Percentiles rank a stretch among this genome's conserved stretches.
Evolutionary conservation across 2,329 filamentous ascomycete genomes (phyloP).

Genomic region (Monosporascus cannonballus): DNA sequence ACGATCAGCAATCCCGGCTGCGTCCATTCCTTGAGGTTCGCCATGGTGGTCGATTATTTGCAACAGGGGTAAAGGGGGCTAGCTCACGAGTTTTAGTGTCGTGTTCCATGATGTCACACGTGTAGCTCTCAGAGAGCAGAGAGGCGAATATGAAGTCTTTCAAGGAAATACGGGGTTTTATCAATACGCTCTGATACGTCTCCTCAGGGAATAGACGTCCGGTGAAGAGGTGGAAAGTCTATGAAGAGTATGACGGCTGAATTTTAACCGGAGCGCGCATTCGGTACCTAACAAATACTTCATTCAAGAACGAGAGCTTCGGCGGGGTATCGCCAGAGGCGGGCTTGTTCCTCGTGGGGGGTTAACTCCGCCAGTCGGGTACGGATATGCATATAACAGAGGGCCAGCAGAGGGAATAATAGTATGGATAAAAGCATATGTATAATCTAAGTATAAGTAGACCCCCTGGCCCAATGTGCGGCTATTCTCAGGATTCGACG

Average conservation of each 20-base stretch:
- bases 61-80: background rate
- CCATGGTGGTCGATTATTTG: too few species aligned
- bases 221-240: too few species aligned
- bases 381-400: background rate
- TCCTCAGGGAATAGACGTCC: too few species aligned
- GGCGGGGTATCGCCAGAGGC: slow-evolving; percentile 3
- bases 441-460: background rate
- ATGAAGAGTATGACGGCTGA: too few species aligned
- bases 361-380: slow-evolving; percentile 5
- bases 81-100: slow-evolving; percentile 67
- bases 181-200: too few species aligned
- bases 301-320: background rate
- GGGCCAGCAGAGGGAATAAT: background rate
- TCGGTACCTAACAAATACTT: too few species aligned
- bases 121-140: background rate
- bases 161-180: too few species aligned
- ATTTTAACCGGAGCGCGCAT: too few species aligned
- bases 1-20: slow-evolving; percentile 2
- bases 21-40: too few species aligned
- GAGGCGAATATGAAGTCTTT: background rate
- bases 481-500: background rate
- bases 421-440: too few species aligned
- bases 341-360: slow-evolving; percentile 6
- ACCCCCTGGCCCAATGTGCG: background rate
- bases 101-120: slow-evolving; percentile 53